Percentiles rank a stretch among this genome's conserved stretches.
Evolutionary conservation across 1,284 basidiomycete species (phyloP).

Genomic region (Veloporphyrellus conicus): DNA sequence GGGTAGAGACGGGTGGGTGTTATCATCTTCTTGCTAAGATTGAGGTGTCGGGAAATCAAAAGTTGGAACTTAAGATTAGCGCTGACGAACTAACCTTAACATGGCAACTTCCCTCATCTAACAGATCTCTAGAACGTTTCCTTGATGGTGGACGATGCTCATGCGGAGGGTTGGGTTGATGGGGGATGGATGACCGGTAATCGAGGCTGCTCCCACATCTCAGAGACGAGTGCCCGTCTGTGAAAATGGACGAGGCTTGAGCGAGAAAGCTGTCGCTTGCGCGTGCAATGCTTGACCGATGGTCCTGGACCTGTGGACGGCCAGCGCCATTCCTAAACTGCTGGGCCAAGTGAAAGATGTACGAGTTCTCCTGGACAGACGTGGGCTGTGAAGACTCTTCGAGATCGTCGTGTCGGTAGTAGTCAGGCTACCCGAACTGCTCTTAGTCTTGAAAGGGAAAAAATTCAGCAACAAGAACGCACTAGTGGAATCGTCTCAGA

Average conservation of each 20-base stretch:
- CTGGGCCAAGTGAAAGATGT: conserved; percentile 25
- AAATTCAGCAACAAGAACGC: conserved; percentile 7
- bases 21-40: conserved; percentile 29
- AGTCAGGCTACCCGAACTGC: conserved; percentile 13
- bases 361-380: conserved; percentile 21
- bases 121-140: conserved; percentile 34
- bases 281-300: conserved; percentile 34
- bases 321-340: conserved; percentile 17
- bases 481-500: conserved; percentile 20
- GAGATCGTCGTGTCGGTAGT: conserved; percentile 20
- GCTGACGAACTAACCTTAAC: conserved; percentile 33
- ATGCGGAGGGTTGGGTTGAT: conserved; percentile 16
- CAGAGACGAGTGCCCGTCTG: conserved; percentile 22
- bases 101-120: conserved; percentile 30
- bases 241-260: conserved; percentile 35
- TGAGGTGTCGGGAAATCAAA: conserved; percentile 25
- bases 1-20: conserved; percentile 17
- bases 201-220: conserved; percentile 22
- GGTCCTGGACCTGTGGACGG: conserved; percentile 30
- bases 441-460: conserved; percentile 8
- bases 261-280: conserved; percentile 35
- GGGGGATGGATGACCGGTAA: conserved; percentile 14
- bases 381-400: conserved; percentile 15
- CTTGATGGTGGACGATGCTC: conserved; percentile 29
- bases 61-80: conserved; percentile 30